Percentiles rank a stretch among this genome's conserved stretches.
Evolutionary conservation across 306 rosid species (phyloP).

Genomic region (Prosopis cineraria): DNA sequence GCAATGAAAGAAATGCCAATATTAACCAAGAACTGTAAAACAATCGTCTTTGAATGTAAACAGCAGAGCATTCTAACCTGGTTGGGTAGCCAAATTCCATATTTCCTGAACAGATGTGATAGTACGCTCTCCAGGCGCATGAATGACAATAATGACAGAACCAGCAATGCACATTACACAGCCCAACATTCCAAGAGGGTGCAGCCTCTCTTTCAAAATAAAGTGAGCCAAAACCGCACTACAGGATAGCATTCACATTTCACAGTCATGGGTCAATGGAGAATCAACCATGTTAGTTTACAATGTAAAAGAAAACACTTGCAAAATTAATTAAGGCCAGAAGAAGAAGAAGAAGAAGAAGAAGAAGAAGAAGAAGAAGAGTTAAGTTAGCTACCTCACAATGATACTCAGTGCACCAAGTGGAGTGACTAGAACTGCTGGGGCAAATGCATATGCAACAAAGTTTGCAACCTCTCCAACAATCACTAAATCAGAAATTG

Average conservation of each 20-base stretch:
- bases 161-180: slow-evolving; percentile 86
- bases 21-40: slow-evolving; percentile 24
- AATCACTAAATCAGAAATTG: slow-evolving; percentile 71
- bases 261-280: slow-evolving; percentile 23
- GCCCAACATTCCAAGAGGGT: slow-evolving; percentile 75
- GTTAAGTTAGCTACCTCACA: slow-evolving; percentile 60
- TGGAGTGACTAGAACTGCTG: slow-evolving; percentile 89
- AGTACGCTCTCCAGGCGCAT: slow-evolving; percentile 77
- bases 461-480: slow-evolving; percentile 88
- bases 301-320: slow-evolving; percentile 15
- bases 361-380: no score
- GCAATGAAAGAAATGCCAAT: slow-evolving; percentile 37
- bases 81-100: slow-evolving; percentile 88
- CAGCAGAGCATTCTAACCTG: slow-evolving; percentile 52
- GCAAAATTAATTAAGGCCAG: not conserved
- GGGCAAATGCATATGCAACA: slow-evolving; percentile 89
- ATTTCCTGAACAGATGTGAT: slow-evolving; percentile 71
- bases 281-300: slow-evolving; percentile 8
- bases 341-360: no score
- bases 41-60: slow-evolving; percentile 15
- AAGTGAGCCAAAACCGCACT: slow-evolving; percentile 89
- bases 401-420: slow-evolving; percentile 94
- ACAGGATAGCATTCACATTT: slow-evolving; percentile 31
- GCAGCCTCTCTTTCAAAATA: slow-evolving; percentile 78
- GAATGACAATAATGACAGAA: slow-evolving; percentile 65